These are phyloP conservation scores for Tulasnella sp. DNA, from an alignment of 768 basidiomycete genomes.

Conservation along the genomic window DNA sequence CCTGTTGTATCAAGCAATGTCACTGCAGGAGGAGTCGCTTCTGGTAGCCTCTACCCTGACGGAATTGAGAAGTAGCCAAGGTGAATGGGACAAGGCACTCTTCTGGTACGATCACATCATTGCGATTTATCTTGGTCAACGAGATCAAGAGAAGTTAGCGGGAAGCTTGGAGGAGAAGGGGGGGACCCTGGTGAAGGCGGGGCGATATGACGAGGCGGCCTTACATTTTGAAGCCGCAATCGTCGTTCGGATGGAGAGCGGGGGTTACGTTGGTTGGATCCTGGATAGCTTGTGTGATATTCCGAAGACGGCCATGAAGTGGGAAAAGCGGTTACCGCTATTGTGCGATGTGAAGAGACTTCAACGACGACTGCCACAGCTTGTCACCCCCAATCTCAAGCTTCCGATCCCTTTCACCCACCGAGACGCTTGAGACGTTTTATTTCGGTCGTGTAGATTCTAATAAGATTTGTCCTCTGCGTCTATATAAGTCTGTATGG, in stretches of 20 bases:
- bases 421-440: no score
- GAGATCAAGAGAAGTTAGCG: background rate
- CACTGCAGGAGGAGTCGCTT: no score
- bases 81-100: background rate
- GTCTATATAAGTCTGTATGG: no score
- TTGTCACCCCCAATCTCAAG: background rate
- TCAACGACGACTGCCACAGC: background rate
- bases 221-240: background rate
- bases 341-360: background rate
- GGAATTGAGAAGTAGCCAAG: background rate
- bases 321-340: background rate
- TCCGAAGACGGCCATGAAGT: background rate
- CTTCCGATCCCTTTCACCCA: background rate
- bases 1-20: background rate
- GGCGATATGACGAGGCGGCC: background rate
- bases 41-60: background rate
- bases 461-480: no score
- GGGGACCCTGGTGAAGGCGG: background rate
- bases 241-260: background rate
- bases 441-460: no score
- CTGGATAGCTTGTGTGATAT: background rate
- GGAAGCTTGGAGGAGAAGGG: background rate
- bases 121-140: background rate
- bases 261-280: no score
- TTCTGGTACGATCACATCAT: background rate